phyloP scores from a whole-genome alignment of 495 filamentous ascomycete genomes.

The Penicillium salamii region DNA sequence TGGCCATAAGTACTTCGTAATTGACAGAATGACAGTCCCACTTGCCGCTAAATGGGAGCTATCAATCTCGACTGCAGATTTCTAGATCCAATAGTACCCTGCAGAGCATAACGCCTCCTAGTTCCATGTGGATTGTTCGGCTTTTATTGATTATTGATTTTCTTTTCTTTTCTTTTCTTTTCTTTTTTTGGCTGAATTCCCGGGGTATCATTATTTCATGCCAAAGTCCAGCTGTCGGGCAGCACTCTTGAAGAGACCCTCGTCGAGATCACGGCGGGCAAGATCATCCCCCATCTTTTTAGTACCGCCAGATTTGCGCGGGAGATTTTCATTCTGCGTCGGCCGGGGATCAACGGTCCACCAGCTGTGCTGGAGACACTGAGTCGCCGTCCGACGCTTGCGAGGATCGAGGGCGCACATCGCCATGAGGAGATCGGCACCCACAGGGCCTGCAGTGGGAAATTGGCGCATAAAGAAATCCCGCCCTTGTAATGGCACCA shows the following conservation, averaged over 20 bases:
- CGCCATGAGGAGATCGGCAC: conserved; percentile 80
- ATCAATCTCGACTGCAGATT: conserved; percentile 3
- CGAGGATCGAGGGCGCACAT: conserved; percentile 85
- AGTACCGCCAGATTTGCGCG: conserved; percentile 61
- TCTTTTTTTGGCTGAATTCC: too few relatives aligned
- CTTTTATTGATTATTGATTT: too few relatives aligned
- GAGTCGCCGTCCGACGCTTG: conserved; percentile 70
- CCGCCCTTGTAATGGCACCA: conserved; percentile 59
- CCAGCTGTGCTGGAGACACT: conserved; percentile 80
- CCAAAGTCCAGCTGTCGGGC: conserved; percentile 85
- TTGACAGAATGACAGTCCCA: conserved; percentile 6
- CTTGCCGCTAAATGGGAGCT: conserved; percentile 1
- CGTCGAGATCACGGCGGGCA: conserved; percentile 73
- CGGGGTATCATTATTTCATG: conserved; percentile 41
- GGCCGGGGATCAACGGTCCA: conserved; percentile 82
- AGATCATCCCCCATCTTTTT: conserved; percentile 83
- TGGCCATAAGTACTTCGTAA: too few relatives aligned
- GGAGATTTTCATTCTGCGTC: conserved; percentile 79
- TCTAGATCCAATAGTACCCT: conserved; percentile 2
- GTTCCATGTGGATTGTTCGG: too few relatives aligned
- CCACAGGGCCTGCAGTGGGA: conserved; percentile 70
- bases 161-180: too few relatives aligned
- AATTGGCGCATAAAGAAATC: conserved; percentile 72
- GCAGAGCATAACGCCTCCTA: conserved; percentile 4
- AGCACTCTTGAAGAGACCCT: conserved; percentile 64